phyloP scores from a whole-genome alignment of 441 rosid species.

The Erodium chrysanthum region DNA sequence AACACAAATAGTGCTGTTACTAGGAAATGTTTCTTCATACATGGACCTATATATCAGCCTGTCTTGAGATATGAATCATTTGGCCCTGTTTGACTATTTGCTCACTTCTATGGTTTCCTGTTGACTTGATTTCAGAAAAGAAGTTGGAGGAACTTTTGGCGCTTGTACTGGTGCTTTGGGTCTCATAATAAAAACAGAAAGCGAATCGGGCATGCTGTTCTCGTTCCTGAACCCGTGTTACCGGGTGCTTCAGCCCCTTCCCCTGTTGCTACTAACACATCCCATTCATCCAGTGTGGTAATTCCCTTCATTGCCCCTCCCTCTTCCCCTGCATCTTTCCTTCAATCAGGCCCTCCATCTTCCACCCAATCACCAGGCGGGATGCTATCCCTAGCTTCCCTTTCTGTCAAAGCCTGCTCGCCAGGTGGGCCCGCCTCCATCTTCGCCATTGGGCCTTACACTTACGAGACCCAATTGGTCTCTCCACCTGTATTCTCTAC shows the following conservation, averaged over 20 bases:
- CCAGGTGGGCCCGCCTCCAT: conserved; percentile 54
- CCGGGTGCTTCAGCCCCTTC: conserved; percentile 30
- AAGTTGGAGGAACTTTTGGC: conserved; percentile 83
- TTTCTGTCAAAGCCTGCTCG: conserved; percentile 39
- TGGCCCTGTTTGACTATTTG: neutral
- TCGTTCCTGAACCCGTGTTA: conserved; percentile 48
- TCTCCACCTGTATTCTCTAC: conserved; percentile 95
- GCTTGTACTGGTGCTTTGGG: conserved; percentile 71
- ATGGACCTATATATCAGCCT: neutral
- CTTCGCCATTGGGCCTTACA: conserved; percentile 79
- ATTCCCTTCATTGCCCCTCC: conserved; percentile 92
- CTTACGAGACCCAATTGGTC: conserved; percentile 84
- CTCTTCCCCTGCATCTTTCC: conserved; percentile 88
- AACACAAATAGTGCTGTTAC: neutral
- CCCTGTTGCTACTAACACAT: conserved; percentile 31
- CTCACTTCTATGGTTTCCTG: conserved; percentile 20
- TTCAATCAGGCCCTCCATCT: conserved; percentile 81
- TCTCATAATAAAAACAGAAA: conserved; percentile 49
- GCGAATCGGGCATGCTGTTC: conserved; percentile 76
- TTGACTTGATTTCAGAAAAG: conserved; percentile 55
- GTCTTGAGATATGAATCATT: no score
- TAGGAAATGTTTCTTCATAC: neutral
- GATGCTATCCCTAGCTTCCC: conserved; percentile 43
- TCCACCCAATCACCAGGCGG: conserved; percentile 29
- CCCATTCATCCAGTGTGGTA: conserved; percentile 40